phyloP scores from a whole-genome alignment of 2,329 filamentous ascomycete genomes.

The Chaetothyriales sp. region DNA sequence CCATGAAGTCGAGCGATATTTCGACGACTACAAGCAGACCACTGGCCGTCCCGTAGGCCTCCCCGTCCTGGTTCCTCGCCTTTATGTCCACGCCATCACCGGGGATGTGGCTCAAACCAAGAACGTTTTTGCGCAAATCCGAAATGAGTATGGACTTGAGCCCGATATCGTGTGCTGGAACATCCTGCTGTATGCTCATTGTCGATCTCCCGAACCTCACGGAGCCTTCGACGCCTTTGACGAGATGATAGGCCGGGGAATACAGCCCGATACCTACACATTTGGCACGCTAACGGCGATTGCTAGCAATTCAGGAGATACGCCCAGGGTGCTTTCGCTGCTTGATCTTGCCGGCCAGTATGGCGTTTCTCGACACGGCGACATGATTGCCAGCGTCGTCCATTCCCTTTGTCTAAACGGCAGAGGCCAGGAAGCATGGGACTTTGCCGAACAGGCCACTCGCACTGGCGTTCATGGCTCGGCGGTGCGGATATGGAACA shows the following conservation, averaged over 20 bases:
- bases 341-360: slow-evolving; percentile 48
- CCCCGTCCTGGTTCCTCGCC: slow-evolving; percentile 38
- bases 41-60: slow-evolving; percentile 24
- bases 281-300: slow-evolving; percentile 64
- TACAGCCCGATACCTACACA: slow-evolving; percentile 48
- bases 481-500: slow-evolving; percentile 62
- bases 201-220: slow-evolving; percentile 52
- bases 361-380: slow-evolving; percentile 37
- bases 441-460: slow-evolving; percentile 45
- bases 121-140: slow-evolving; percentile 50
- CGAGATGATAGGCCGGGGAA: slow-evolving; percentile 36
- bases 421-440: slow-evolving; percentile 41
- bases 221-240: slow-evolving; percentile 53
- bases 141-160: slow-evolving; percentile 38
- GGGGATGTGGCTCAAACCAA: slow-evolving; percentile 50
- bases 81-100: slow-evolving; percentile 58
- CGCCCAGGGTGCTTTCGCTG: slow-evolving; percentile 53
- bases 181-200: slow-evolving; percentile 58
- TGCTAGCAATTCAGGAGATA: slow-evolving; percentile 56
- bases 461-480: slow-evolving; percentile 37
- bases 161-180: slow-evolving; percentile 59
- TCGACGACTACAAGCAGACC: slow-evolving; percentile 28
- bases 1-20: slow-evolving; percentile 30
- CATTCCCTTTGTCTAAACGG: slow-evolving; percentile 52
- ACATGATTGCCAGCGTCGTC: slow-evolving; percentile 53